Conservation (phyloP, 2,329 filamentous ascomycete genomes). For the Ilyonectria robusta region DNA sequence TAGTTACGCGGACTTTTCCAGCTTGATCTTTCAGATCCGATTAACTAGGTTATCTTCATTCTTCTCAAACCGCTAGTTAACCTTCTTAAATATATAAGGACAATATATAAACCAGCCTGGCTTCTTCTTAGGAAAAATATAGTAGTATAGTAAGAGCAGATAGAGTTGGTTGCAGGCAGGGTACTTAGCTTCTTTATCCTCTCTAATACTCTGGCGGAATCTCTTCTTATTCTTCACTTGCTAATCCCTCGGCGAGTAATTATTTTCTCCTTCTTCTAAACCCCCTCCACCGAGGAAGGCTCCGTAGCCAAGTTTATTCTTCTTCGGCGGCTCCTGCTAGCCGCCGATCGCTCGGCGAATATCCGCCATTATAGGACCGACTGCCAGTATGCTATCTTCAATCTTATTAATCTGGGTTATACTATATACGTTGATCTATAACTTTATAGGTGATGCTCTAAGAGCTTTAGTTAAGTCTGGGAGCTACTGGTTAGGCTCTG, state of each 20-base stretch:
- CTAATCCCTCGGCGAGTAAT: background rate
- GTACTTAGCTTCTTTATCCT: background rate
- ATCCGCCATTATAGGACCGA: background rate
- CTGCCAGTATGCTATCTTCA: background rate
- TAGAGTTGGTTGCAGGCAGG: background rate
- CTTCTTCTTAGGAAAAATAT: background rate
- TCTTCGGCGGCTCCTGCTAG: background rate
- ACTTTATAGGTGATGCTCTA: background rate
- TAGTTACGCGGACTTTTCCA: background rate
- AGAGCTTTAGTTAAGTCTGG: background rate
- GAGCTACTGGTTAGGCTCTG: background rate
- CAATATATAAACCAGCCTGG: background rate
- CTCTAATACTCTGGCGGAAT: background rate
- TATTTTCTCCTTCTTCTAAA: background rate
- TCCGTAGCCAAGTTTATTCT: background rate
- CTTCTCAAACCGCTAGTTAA: background rate
- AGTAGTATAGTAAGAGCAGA: background rate
- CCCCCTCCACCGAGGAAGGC: background rate
- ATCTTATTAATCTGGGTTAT: background rate
- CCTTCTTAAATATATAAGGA: background rate
- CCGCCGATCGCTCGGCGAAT: background rate
- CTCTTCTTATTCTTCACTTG: background rate
- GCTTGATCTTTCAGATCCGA: background rate
- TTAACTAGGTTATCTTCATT: background rate
- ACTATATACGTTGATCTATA: background rate